Evolutionary conservation across 106 monocot genomes (phyloP).

Genomic region (Dactylorhiza incarnata): DNA sequence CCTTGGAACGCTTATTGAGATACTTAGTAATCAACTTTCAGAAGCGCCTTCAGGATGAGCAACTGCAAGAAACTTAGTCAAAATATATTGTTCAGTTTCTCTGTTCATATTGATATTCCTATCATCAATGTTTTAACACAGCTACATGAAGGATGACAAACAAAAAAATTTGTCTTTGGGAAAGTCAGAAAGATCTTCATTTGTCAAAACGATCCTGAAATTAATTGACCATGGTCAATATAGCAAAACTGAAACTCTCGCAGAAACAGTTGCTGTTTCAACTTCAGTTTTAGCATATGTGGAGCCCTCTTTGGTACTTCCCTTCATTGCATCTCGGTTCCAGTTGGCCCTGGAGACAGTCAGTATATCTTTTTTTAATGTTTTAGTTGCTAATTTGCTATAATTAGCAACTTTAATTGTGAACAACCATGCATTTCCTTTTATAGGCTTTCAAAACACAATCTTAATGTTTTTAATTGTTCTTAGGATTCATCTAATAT

Average conservation of each 20-base stretch:
- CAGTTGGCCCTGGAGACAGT: constrained; percentile 91
- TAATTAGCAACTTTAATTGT: neutral
- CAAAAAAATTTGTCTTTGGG: constrained; percentile 41
- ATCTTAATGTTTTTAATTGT: neutral
- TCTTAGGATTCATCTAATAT: neutral
- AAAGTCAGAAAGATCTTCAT: constrained; percentile 62
- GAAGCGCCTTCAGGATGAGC: constrained; percentile 67
- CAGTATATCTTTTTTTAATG: constrained; percentile 23
- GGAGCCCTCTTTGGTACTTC: constrained; percentile 88
- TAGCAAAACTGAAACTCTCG: constrained; percentile 90
- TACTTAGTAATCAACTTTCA: constrained; percentile 77
- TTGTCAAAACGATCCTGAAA: constrained; percentile 69
- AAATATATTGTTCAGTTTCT: constrained; percentile 4
- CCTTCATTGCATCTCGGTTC: constrained; percentile 77
- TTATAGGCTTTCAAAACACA: neutral
- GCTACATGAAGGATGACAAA: constrained; percentile 26
- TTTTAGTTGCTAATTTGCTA: neutral
- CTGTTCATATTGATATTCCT: neutral
- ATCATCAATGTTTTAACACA: constrained; percentile 21
- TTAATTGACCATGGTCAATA: constrained; percentile 97
- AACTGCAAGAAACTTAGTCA: constrained; percentile 50
- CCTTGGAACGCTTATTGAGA: constrained; percentile 78
- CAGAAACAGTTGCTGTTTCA: constrained; percentile 84
- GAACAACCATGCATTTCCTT: neutral
- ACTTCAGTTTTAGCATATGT: constrained; percentile 90